phyloP scores from a whole-genome alignment of 2,329 filamentous ascomycete species.

The Hirsutella rhossiliensis region DNA sequence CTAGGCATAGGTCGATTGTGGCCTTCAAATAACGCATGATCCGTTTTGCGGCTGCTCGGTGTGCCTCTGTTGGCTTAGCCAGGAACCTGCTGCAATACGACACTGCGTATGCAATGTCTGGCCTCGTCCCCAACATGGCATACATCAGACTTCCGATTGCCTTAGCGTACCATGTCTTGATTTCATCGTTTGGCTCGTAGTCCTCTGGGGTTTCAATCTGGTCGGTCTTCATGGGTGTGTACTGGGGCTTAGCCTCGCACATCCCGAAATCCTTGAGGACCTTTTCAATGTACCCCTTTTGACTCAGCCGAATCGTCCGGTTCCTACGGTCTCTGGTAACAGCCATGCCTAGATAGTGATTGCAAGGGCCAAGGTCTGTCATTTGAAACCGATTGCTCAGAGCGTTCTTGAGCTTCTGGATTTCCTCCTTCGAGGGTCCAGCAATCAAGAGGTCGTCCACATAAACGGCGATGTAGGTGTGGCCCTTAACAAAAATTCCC shows the following conservation, averaged over 20 bases:
- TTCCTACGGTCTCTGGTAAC: background rate
- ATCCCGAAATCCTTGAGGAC: background rate
- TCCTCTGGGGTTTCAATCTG: background rate
- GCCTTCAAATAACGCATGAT: background rate
- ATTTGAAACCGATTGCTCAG: background rate
- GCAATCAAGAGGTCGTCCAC: background rate
- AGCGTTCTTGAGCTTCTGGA: background rate
- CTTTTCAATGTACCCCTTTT: background rate
- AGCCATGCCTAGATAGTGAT: background rate
- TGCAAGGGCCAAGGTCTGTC: background rate
- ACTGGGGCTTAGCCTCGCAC: background rate
- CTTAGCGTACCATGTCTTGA: background rate
- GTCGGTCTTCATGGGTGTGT: background rate
- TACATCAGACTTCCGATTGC: background rate
- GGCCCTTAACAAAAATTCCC: background rate
- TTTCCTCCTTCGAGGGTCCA: background rate
- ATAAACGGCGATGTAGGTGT: background rate
- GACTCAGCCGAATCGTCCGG: background rate
- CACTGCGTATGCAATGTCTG: background rate
- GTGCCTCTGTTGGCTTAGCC: background rate
- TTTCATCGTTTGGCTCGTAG: background rate
- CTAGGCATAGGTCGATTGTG: background rate
- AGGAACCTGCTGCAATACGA: background rate
- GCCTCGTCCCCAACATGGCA: background rate
- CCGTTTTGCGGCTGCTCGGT: background rate